Percentiles rank a stretch among this genome's conserved stretches.
Conservation (phyloP, 495 filamentous ascomycete species). For the Aspergillus ostianus region DNA sequence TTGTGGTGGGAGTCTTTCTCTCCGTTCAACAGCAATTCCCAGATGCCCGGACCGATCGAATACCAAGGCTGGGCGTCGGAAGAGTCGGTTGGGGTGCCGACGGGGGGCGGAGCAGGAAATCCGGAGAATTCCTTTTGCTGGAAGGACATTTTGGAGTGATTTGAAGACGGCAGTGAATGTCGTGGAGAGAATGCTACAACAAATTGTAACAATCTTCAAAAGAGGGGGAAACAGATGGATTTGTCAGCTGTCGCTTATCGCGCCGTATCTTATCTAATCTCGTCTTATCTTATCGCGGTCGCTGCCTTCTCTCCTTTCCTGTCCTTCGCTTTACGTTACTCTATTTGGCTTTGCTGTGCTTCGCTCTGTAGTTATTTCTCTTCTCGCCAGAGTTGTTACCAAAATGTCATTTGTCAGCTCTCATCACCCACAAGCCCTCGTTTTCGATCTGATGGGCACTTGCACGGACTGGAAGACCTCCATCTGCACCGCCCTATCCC, state of each 20-base stretch:
- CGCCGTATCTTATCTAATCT: not conserved
- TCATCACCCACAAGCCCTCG: no score
- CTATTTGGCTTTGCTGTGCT: no score
- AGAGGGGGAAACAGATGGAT: not conserved
- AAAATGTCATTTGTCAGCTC: no score
- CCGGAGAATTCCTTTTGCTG: not conserved
- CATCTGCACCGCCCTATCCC: no score
- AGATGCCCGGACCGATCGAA: slow-evolving; percentile 23
- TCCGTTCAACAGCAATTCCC: slow-evolving; percentile 27
- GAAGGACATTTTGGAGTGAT: not conserved
- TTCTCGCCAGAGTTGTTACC: no score
- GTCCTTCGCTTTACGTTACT: not conserved
- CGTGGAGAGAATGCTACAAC: no score
- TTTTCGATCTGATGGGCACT: not conserved
- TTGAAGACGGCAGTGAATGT: no score
- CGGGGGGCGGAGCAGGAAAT: not conserved
- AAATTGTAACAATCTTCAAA: no score
- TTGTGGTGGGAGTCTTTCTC: slow-evolving; percentile 15
- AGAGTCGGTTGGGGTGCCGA: not conserved
- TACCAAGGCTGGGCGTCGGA: slow-evolving; percentile 21
- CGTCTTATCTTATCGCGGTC: no score
- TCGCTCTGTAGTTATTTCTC: no score
- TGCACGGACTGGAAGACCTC: not conserved
- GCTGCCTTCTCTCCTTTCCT: not conserved
- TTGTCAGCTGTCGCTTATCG: not conserved